Base-by-base conservation (phyloP, 306 rosid genomes). In the Glycine soja region DNA sequence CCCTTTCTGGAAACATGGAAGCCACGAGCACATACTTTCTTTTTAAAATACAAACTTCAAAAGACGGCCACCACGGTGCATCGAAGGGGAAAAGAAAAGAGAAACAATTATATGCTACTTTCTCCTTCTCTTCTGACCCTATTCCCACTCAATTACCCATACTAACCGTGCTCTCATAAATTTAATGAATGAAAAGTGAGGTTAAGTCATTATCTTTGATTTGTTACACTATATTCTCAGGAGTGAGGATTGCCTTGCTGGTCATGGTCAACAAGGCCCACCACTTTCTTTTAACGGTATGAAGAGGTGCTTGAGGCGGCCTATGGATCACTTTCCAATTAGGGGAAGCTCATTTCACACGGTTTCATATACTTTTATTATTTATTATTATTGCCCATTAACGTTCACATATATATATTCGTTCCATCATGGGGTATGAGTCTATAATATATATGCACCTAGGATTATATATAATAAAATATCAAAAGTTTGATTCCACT, bases 211-310 rank as follows among this genome's bases (percentile, higher is more conserved):
- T 24, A 24, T 24, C 30, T 24, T 24, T 24, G 30, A 24, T 24
- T 24, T 24, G 30, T 24, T 24, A 24, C 30, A 69, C 74, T n/a
- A n/a, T n/a, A 24, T 24, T 24, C 30, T 24, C 2, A 24, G 1
- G 30, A 24, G 1, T 24, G 30, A 24, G 1, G 30, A 24, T 24
- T 24, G 30, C 30, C 30, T 24, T 24, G 30, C 2, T 66, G 30
- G 13, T 66, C 10, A 34, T 38, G 54, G 30, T 66, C 14, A 36
- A 24, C 30, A 0, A 48, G 82, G 74, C 62, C 88, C 82, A 56
- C 84, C 81, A 71, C 52, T 42, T 83, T 81, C 89, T 84, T 14
- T 54, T 58, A 56, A 48, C 43, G 83, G 93, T 3, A 84, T 32
- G 74, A 36, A 61, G 43, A 53, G 57, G 34, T 70, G 8, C 18